These are phyloP conservation scores for Musa balbisiana DNA, from an alignment of 202 grass and related monocot genomes.

Conservation along the genomic window DNA sequence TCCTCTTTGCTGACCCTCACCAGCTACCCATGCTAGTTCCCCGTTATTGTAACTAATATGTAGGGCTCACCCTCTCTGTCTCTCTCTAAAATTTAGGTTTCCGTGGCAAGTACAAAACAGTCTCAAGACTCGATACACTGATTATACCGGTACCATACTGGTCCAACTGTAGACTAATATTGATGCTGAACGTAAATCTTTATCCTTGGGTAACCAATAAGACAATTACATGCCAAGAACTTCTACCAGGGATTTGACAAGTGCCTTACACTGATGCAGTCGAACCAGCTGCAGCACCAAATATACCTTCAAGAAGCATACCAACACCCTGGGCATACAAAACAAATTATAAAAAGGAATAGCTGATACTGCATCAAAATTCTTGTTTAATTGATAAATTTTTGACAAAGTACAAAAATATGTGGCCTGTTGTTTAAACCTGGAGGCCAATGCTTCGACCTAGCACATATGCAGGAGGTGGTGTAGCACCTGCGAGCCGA, in stretches of 20 bases:
- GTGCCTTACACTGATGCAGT: constrained; percentile 76
- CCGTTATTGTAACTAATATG: too few relatives aligned
- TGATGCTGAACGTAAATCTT: too few relatives aligned
- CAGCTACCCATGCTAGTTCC: too few relatives aligned
- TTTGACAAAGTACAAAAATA: neutral
- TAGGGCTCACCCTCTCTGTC: too few relatives aligned
- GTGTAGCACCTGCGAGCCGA: constrained; percentile 88
- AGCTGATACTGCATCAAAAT: neutral
- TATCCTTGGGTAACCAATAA: neutral
- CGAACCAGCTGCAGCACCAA: constrained; percentile 68
- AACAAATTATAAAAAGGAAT: neutral
- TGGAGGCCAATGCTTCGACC: constrained; percentile 86
- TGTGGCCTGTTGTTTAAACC: constrained; percentile 22
- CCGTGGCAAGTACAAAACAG: too few relatives aligned
- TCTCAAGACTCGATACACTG: too few relatives aligned
- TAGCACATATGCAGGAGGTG: constrained; percentile 74
- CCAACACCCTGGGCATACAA: constrained; percentile 66
- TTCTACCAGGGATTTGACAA: neutral
- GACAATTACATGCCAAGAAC: neutral
- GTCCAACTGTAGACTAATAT: too few relatives aligned
- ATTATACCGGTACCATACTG: too few relatives aligned
- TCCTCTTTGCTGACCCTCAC: too few relatives aligned
- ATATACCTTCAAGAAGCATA: constrained; percentile 81
- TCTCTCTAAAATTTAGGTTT: too few relatives aligned
- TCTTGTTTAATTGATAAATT: constrained; percentile 19